Evolutionary conservation across 331 rosid species (phyloP), one percentile per base, ranked within the genome.

Genomic region (Malus hybrid): DNA sequence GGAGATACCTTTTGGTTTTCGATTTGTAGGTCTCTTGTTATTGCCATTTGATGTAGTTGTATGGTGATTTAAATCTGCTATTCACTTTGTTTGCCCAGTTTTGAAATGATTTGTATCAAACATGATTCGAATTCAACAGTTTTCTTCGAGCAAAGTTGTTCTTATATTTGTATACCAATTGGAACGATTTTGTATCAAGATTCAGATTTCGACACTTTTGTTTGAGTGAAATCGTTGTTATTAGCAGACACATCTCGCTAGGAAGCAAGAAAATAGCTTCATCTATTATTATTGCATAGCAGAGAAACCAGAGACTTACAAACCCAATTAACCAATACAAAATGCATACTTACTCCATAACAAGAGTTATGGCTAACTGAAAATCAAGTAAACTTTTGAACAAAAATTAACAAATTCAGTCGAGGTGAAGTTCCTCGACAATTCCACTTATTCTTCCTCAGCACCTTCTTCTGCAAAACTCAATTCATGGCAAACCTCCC

Each of bases 381-480:
- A 65, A 75, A 57, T 42, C 29, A 76, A 81, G 50, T 72, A 69
- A 36, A 33, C 20, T 76, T 33, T 22, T 27, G 10, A 60, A 11
- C 7, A 33, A 73, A 66, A 60, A 66, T 70, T 57, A 31, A 22
- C 42, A 62, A 74, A 60, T 27, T 54, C 69, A 44, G 69, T 42
- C 31, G 44, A 50, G 46, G 34, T 33, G 27, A 61, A 65, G 42
- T 32, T 36, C 71, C 31, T 65, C 31, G 12, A 39, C 4, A 19
- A 39, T 13, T 54, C 65, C 70, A 57, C 52, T 65, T 22, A n/a
- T 14, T 77, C 73, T 76, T 75, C 80, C 5, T 68, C 73, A 29
- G 36, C 83, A 48, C 69, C 87, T 42, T 82, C 90, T 52, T 87
- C 91, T 57, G 83, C 91, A 85, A 91, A 93, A 76, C 77, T 72